A percentile compares a stretch with the other conserved stretches of the same genome.
These are phyloP conservation scores for Dactylorhiza incarnata DNA, from an alignment of 106 monocot species.

Conservation along the genomic window DNA sequence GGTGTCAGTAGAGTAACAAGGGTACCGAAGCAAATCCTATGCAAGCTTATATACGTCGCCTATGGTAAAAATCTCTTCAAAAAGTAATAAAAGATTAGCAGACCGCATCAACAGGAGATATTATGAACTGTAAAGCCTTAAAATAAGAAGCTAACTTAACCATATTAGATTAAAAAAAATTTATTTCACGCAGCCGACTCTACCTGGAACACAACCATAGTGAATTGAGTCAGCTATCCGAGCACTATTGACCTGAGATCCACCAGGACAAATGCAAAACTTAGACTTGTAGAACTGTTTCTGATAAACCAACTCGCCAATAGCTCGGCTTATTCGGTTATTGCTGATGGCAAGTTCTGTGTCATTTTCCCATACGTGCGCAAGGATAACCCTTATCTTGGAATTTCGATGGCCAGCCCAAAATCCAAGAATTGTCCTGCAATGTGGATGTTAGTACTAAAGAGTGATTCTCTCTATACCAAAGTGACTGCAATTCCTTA, in stretches of 20 bases:
- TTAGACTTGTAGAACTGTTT: slow-evolving; percentile 80
- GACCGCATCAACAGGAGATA: not conserved
- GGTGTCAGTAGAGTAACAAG: too few species aligned
- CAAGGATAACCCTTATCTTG: slow-evolving; percentile 92
- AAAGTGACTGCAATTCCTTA: not conserved
- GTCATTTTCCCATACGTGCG: slow-evolving; percentile 94
- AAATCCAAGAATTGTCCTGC: slow-evolving; percentile 89
- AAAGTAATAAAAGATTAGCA: too few species aligned
- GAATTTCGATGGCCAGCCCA: slow-evolving; percentile 99
- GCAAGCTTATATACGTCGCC: too few species aligned
- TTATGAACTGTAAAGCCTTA: not conserved
- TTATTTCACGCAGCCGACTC: slow-evolving; percentile 3
- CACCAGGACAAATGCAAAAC: slow-evolving; percentile 98
- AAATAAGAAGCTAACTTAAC: not conserved
- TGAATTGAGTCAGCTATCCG: slow-evolving; percentile 93
- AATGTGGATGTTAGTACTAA: slow-evolving; percentile 7
- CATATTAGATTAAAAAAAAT: not conserved
- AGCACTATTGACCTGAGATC: slow-evolving; percentile 97
- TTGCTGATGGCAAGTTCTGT: slow-evolving; percentile 97
- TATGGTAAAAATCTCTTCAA: too few species aligned
- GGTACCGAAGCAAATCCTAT: too few species aligned
- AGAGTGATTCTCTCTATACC: not conserved
- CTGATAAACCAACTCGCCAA: slow-evolving; percentile 83
- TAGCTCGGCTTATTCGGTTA: slow-evolving; percentile 84
- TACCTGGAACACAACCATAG: slow-evolving; percentile 92